Evolutionary conservation across 441 rosid genomes (phyloP), one percentile per base, ranked within the genome.

Genomic region (Populus trichocarpa): DNA sequence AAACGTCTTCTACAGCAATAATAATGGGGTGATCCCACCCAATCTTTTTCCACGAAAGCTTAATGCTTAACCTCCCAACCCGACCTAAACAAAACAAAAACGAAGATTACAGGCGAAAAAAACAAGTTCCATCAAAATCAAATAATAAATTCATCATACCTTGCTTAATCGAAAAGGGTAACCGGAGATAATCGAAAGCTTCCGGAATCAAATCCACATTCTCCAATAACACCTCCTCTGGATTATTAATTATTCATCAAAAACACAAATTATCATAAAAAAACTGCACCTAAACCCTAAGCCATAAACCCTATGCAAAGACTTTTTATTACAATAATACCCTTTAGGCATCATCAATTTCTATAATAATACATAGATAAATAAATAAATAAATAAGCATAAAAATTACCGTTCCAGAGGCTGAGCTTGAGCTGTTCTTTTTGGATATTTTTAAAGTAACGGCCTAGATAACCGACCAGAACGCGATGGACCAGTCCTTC

Each of bases 171-270:
- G 96, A 89, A 38, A 93, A 88, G 10, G 99, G 98, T 53, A 93
- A 80, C 85, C 88, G 97, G 71, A 95, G 89, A 85, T 91, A 92
- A 81, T 95, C 99, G 67, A 95, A 95, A 72, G 99, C 97, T 78
- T 93, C 97, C n/a, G 91, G 94, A 84, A 88, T 90, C 38, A 95
- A 90, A 25, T 95, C 93, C 65, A 92, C 93, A 81, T 91, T 90
- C 87, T 93, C 92, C 87, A 95, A 72, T 68, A 91, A 74, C 16
- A 95, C 93, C 83, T 92, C 97, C 74, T 86, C 85, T 82, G 75
- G 65, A 53, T 22, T 11, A 69, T 12, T 18, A 35, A 57, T 23
- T 8, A 23, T 22, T 6, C 14, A 70, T 20, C 35, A 23, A 28
- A 30, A 8, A 4, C 57, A 35, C 5, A 40, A 10, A 40, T 36